Conservation (phyloP, 495 filamentous ascomycete species). For the Hypoxylon crocopeplum region DNA sequence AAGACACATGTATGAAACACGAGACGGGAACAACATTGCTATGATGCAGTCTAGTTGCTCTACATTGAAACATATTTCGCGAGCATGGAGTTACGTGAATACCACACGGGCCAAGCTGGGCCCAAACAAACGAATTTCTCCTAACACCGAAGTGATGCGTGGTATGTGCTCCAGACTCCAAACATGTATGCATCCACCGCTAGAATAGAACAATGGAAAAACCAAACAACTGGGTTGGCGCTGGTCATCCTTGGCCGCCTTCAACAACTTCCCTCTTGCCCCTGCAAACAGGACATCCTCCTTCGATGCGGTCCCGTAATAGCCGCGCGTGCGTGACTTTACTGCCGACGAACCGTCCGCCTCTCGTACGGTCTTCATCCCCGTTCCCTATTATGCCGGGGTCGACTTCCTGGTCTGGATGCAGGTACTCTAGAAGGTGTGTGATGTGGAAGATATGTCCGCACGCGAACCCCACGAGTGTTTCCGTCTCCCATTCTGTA, state of each 20-base stretch:
- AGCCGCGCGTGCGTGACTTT: conserved; percentile 91
- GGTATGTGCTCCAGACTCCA: conserved; percentile 9
- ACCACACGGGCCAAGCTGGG: no score
- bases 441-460: conserved; percentile 89
- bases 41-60: no score
- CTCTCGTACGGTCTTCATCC: conserved; percentile 44
- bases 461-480: conserved; percentile 89
- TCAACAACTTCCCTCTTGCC: conserved; percentile 36
- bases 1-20: no score
- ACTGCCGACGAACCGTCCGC: conserved; percentile 64
- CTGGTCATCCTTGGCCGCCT: conserved; percentile 14
- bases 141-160: not conserved
- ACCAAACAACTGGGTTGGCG: no score
- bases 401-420: conserved; percentile 47
- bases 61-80: no score
- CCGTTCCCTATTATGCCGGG: conserved; percentile 46
- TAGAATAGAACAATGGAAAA: no score
- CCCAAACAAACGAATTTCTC: not conserved
- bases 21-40: no score
- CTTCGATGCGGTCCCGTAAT: conserved; percentile 70
- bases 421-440: conserved; percentile 68
- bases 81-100: no score
- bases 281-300: conserved; percentile 74
- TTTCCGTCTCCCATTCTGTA: conserved; percentile 68
- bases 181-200: not conserved